A percentile compares a stretch with the other conserved stretches of the same genome.
These are phyloP conservation scores for Nannochloropsis oceanica DNA, from an alignment of 108 stramenopile genomes.

Conservation along the genomic window DNA sequence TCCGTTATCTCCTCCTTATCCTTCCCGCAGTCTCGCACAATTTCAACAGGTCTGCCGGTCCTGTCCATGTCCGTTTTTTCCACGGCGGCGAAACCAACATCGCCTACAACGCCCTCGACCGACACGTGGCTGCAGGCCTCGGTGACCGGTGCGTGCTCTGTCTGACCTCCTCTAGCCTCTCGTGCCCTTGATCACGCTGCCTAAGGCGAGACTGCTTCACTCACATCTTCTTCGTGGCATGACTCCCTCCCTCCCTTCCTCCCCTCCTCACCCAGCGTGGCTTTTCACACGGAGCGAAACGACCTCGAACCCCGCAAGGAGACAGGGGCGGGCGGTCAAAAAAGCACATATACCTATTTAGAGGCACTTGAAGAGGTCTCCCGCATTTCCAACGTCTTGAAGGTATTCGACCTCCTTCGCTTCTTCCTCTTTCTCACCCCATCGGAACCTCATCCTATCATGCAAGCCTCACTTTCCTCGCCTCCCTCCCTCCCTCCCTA, in stretches of 20 bases:
- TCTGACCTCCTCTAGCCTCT: not conserved
- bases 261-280: not conserved
- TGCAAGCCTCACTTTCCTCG: not conserved
- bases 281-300: conserved; percentile 1
- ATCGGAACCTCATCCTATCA: not conserved
- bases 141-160: not conserved
- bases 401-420: not conserved
- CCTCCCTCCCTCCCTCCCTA: not conserved
- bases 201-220: too few relatives aligned
- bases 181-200: not conserved
- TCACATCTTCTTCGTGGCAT: not conserved
- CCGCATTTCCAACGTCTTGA: conserved; percentile 1
- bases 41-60: not conserved
- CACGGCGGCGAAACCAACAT: conserved; percentile 38
- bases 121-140: conserved; percentile 45
- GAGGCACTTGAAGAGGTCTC: conserved; percentile 6
- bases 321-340: not conserved
- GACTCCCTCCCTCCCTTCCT: not conserved
- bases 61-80: not conserved
- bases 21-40: not conserved
- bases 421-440: not conserved
- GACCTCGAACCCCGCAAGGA: not conserved
- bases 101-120: conserved; percentile 67
- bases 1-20: too few relatives aligned
- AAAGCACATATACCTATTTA: not conserved